These are phyloP conservation scores for Beta vulgaris DNA, from an alignment of 148 eudicot species.

Conservation along the genomic window DNA sequence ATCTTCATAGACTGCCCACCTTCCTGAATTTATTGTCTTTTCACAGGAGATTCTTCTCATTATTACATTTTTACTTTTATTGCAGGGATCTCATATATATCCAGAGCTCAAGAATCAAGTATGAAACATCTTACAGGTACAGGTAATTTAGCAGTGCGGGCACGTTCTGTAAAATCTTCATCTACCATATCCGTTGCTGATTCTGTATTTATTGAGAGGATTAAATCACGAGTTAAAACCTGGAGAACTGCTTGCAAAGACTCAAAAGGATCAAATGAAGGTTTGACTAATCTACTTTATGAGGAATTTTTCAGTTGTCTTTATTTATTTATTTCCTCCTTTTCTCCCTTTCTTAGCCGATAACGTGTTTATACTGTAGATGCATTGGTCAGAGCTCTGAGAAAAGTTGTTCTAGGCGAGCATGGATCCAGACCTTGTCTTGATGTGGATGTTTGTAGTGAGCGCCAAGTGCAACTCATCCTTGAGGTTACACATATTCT, in stretches of 20 bases:
- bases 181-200: constrained; percentile 67
- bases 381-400: constrained; percentile 58
- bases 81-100: constrained; percentile 90
- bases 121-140: constrained; percentile 42
- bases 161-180: constrained; percentile 34
- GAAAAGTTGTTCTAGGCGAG: constrained; percentile 63
- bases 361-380: constrained; percentile 46
- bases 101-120: constrained; percentile 78
- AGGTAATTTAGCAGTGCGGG: constrained; percentile 41
- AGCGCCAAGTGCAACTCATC: constrained; percentile 85
- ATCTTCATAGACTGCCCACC: not conserved
- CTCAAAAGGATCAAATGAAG: constrained; percentile 40
- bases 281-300: constrained; percentile 36
- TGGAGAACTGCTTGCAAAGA: constrained; percentile 69
- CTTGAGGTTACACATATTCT: constrained; percentile 47
- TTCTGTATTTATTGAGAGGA: constrained; percentile 62
- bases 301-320: constrained; percentile 13
- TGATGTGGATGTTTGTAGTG: constrained; percentile 84
- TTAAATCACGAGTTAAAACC: constrained; percentile 55
- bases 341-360: constrained; percentile 21
- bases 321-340: too few species aligned
- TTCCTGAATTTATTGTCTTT: not conserved
- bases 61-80: constrained; percentile 14
- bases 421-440: constrained; percentile 82
- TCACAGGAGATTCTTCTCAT: not conserved